These are phyloP conservation scores for Cercophora samala DNA, from an alignment of 495 filamentous ascomycete species.

Conservation along the genomic window DNA sequence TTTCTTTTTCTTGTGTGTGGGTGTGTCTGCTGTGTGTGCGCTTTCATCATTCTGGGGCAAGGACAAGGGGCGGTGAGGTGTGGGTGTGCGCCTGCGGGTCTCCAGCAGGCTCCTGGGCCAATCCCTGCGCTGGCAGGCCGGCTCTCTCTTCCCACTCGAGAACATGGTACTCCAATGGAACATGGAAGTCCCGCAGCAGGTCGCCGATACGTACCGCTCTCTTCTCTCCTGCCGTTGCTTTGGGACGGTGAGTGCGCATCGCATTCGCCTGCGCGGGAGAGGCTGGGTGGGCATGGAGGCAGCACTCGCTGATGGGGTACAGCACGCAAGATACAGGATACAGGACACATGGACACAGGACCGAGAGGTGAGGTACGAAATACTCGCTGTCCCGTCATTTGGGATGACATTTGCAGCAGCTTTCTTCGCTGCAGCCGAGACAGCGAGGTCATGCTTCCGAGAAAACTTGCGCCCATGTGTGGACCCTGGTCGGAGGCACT, in stretches of 20 bases:
- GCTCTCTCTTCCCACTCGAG: conserved; percentile 1
- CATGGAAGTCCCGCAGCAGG: neutral
- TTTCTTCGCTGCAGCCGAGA: conserved; percentile 14
- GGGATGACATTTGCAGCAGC: conserved; percentile 16
- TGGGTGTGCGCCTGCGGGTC: conserved; percentile 10
- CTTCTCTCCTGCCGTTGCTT: neutral
- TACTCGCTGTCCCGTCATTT: conserved; percentile 11
- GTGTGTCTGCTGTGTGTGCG: neutral
- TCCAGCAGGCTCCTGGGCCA: conserved; percentile 9
- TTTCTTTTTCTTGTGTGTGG: too few species aligned
- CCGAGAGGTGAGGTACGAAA: neutral
- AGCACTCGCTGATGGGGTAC: conserved; percentile 7
- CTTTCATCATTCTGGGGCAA: conserved; percentile 24
- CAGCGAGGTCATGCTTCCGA: conserved; percentile 18
- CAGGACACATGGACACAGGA: neutral
- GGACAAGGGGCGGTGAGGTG: conserved; percentile 34
- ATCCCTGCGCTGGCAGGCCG: conserved; percentile 8
- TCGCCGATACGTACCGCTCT: neutral
- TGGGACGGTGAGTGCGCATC: neutral
- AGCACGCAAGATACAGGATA: neutral
- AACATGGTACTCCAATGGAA: neutral
- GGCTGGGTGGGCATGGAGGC: neutral
- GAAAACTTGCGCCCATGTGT: conserved; percentile 16
- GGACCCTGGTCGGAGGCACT: neutral
- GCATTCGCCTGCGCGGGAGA: neutral